Conservation (phyloP, 768 basidiomycete species). For the Lentinula lateritia region DNA sequence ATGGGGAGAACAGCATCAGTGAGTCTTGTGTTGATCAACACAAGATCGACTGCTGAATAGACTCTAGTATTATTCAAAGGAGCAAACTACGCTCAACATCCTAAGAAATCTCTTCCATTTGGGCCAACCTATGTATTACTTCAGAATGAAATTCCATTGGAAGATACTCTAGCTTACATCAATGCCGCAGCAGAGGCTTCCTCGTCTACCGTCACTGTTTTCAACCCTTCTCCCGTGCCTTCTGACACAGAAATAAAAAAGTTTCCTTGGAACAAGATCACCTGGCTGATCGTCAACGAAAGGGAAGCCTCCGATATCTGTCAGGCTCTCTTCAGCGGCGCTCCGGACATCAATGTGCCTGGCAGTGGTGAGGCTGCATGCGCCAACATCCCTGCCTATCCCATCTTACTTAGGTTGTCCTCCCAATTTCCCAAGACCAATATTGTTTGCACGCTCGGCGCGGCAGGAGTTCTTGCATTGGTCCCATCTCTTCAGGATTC, state of each 20-base stretch:
- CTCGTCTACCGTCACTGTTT: conserved; percentile 27
- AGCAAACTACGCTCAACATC: conserved; percentile 43
- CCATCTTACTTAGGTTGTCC: conserved; percentile 13
- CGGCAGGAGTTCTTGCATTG: conserved; percentile 42
- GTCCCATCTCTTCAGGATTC: conserved; percentile 22
- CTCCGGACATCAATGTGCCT: conserved; percentile 5
- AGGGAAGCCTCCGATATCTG: conserved; percentile 38
- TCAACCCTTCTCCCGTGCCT: conserved; percentile 59
- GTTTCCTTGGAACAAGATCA: conserved; percentile 46
- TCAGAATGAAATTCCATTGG: conserved; percentile 52
- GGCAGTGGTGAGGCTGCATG: conserved; percentile 17
- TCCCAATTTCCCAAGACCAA: conserved; percentile 30
- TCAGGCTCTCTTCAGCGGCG: conserved; percentile 14
- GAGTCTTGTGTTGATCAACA: conserved; percentile 11
- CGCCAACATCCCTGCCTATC: conserved; percentile 12
- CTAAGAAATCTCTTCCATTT: conserved; percentile 24
- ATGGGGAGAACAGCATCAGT: conserved; percentile 64
- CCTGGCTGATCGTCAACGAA: conserved; percentile 55
- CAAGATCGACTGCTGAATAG: not conserved
- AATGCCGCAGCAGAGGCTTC: conserved; percentile 16
- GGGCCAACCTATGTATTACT: conserved; percentile 46
- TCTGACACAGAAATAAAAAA: conserved; percentile 26
- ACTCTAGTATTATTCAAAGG: conserved; percentile 49
- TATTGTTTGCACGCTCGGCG: conserved; percentile 54
- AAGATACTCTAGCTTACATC: conserved; percentile 34